Conservation (phyloP, 2,329 filamentous ascomycete genomes). For the Fusarium circinatum region DNA sequence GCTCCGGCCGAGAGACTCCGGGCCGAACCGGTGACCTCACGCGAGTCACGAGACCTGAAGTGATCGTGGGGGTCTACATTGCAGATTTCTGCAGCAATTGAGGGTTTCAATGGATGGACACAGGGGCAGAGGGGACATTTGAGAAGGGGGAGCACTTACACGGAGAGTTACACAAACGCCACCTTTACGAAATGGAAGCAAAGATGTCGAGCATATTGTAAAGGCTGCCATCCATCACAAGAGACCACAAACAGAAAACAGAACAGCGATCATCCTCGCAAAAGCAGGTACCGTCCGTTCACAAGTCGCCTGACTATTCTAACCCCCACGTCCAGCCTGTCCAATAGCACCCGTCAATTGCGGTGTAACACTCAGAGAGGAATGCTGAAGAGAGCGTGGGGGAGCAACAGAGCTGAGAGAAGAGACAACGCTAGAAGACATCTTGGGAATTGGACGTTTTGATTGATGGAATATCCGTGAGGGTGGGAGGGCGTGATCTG, state of each 20-base stretch:
- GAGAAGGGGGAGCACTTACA: conserved; percentile 8
- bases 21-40: conserved; percentile 33
- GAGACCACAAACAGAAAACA: not conserved
- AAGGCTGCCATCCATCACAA: conserved; percentile 26
- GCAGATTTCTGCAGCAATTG: not conserved
- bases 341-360: conserved; percentile 37
- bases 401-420: not conserved
- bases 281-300: conserved; percentile 42
- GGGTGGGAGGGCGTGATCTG: conserved; percentile 11
- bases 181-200: conserved; percentile 1
- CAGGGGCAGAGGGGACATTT: not conserved
- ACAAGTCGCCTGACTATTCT: conserved; percentile 38
- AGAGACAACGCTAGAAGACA: not conserved
- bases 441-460: not conserved
- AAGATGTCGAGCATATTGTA: conserved; percentile 20
- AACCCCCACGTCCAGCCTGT: conserved; percentile 30
- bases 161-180: conserved; percentile 9
- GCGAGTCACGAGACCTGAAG: conserved; percentile 13
- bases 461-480: conserved; percentile 10
- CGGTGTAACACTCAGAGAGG: conserved; percentile 27
- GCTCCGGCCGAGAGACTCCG: conserved; percentile 43
- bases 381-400: conserved; percentile 25
- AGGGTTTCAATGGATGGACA: not conserved
- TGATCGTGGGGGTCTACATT: conserved; percentile 2
- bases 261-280: conserved; percentile 20